A percentile compares a stretch with the other conserved stretches of the same genome.
Evolutionary conservation across 1,284 basidiomycete genomes (phyloP).

Genomic region (Puccinia polysora): DNA sequence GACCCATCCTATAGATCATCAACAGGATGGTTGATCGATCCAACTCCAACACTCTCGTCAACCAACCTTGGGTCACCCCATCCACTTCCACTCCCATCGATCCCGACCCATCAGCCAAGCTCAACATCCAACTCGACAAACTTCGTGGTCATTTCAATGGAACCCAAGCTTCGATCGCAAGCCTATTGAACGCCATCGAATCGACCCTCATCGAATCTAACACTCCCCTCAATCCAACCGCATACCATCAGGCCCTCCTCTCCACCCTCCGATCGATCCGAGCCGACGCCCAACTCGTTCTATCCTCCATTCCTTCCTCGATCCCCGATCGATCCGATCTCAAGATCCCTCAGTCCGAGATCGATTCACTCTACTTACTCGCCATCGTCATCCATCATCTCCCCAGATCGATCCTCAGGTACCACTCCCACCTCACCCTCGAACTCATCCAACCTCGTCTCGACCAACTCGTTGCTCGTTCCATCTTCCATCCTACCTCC

Average conservation of each 20-base stretch:
- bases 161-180: constrained; percentile 86
- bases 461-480: not conserved
- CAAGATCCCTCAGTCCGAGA: constrained; percentile 75
- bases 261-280: constrained; percentile 51
- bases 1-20: too few species aligned
- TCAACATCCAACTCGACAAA: constrained; percentile 68
- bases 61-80: too few species aligned
- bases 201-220: constrained; percentile 74
- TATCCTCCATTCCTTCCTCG: too few species aligned
- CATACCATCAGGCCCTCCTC: constrained; percentile 80
- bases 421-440: constrained; percentile 57
- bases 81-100: too few species aligned
- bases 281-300: constrained; percentile 46
- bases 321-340: too few species aligned
- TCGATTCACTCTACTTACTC: constrained; percentile 83
- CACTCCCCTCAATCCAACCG: constrained; percentile 61
- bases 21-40: too few species aligned
- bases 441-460: constrained; percentile 2
- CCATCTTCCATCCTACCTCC: not conserved
- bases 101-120: too few species aligned
- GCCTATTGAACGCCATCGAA: constrained; percentile 81
- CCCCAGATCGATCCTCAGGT: constrained; percentile 55
- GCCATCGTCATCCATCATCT: constrained; percentile 71
- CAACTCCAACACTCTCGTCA: too few species aligned
- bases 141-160: constrained; percentile 79